Percentiles rank a stretch among this genome's conserved stretches.
Conservation (phyloP, 2,329 filamentous ascomycete species). For the Simplicillium aogashimaense region DNA sequence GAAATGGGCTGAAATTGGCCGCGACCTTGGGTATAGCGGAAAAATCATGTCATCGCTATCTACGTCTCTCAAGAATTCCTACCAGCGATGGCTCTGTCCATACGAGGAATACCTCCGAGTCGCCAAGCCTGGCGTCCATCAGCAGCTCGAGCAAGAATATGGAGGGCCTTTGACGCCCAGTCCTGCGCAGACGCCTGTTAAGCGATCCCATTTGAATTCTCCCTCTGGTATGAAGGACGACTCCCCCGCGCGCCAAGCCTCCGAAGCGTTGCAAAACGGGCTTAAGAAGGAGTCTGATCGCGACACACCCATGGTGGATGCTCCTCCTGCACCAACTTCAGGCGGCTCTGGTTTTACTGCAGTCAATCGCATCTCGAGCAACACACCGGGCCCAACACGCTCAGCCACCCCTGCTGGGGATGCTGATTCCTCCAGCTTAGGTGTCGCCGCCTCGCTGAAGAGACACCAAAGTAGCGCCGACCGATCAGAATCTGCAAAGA, state of each 20-base stretch:
- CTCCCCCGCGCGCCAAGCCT: constrained; percentile 54
- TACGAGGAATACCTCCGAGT: constrained; percentile 91
- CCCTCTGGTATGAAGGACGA: constrained; percentile 49
- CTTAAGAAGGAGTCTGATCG: constrained; percentile 35
- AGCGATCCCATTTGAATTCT: constrained; percentile 50
- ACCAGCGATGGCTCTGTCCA: constrained; percentile 90
- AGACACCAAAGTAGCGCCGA: constrained; percentile 60
- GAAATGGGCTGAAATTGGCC: constrained; percentile 98
- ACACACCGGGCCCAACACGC: constrained; percentile 49
- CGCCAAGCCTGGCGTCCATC: constrained; percentile 92
- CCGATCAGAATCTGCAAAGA: constrained; percentile 32
- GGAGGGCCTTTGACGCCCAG: constrained; percentile 82
- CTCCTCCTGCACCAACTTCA: constrained; percentile 24
- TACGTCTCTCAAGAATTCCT: constrained; percentile 96
- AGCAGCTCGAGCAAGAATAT: constrained; percentile 87
- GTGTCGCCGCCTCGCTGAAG: constrained; percentile 57
- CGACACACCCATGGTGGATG: constrained; percentile 38
- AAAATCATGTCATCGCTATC: constrained; percentile 99
- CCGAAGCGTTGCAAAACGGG: constrained; percentile 40
- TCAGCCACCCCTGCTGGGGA: constrained; percentile 47
- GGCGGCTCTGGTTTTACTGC: constrained; percentile 39
- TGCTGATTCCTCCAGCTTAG: constrained; percentile 39
- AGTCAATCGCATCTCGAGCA: constrained; percentile 41
- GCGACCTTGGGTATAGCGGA: constrained; percentile 92
- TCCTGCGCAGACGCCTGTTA: constrained; percentile 60